phyloP scores from a whole-genome alignment of 176 grass and related monocot genomes.

The Paspalum vaginatum region DNA sequence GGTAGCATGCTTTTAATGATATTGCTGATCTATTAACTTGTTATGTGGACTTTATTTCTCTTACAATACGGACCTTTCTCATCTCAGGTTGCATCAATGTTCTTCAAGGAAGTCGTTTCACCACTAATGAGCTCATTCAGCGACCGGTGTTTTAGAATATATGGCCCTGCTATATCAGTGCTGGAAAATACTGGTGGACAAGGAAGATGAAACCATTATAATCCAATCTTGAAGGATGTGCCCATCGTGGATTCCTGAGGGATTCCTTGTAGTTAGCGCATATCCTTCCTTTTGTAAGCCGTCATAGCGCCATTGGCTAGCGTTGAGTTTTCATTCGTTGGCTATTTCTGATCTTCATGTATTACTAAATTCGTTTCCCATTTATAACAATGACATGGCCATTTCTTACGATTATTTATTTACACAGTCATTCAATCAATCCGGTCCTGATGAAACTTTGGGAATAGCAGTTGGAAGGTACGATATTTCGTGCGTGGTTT shows the following conservation, averaged over 20 bases:
- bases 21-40: neutral
- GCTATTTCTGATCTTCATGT: slow-evolving; percentile 40
- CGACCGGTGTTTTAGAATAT: slow-evolving; percentile 89
- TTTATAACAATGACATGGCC: slow-evolving; percentile 35
- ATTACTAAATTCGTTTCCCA: slow-evolving; percentile 1
- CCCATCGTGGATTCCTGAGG: neutral
- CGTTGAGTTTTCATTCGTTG: slow-evolving; percentile 38
- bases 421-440: slow-evolving; percentile 13
- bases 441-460: neutral
- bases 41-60: neutral
- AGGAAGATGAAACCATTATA: slow-evolving; percentile 42
- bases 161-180: slow-evolving; percentile 70
- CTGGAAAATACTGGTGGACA: slow-evolving; percentile 71
- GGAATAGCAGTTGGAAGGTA: too few relatives aligned
- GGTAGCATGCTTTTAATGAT: slow-evolving; percentile 44
- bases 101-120: slow-evolving; percentile 95
- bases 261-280: slow-evolving; percentile 5
- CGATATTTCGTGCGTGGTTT: too few relatives aligned
- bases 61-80: slow-evolving; percentile 32
- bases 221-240: slow-evolving; percentile 35
- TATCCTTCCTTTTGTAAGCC: slow-evolving; percentile 18
- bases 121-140: slow-evolving; percentile 68
- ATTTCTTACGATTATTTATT: slow-evolving; percentile 7
- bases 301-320: slow-evolving; percentile 3
- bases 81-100: slow-evolving; percentile 93